Evolutionary conservation across 352 stramenopile genomes (phyloP).

Genomic region (Pythium phragmitis): DNA sequence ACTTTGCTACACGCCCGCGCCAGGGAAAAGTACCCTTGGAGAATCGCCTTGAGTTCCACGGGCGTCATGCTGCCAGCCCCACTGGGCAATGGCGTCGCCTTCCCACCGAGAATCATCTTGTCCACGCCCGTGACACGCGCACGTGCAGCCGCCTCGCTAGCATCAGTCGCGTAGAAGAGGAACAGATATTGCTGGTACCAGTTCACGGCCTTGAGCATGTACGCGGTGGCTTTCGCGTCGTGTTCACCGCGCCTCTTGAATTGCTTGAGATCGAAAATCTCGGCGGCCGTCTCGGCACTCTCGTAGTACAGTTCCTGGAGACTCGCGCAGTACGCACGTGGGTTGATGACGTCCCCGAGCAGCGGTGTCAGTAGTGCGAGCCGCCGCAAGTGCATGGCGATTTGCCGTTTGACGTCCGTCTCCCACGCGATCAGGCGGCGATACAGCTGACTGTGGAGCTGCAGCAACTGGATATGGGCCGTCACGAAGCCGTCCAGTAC

Average conservation of each 20-base stretch:
- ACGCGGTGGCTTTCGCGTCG: conserved; percentile 44
- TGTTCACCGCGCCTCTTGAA: conserved; percentile 31
- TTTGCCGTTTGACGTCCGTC: conserved; percentile 46
- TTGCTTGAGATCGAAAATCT: conserved; percentile 67
- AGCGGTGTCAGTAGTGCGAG: conserved; percentile 47
- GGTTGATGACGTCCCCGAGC: conserved; percentile 48
- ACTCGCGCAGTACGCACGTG: conserved; percentile 46
- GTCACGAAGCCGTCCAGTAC: conserved; percentile 73
- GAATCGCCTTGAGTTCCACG: conserved; percentile 41
- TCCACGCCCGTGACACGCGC: conserved; percentile 27
- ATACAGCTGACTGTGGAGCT: conserved; percentile 61
- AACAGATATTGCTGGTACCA: conserved; percentile 73
- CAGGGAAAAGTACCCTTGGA: conserved; percentile 62
- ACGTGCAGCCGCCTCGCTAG: neutral
- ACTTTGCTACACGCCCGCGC: conserved; percentile 65
- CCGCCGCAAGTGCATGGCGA: conserved; percentile 65
- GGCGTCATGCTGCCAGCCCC: conserved; percentile 26
- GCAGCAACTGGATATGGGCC: conserved; percentile 52
- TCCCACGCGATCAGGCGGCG: conserved; percentile 57
- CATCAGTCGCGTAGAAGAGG: conserved; percentile 48
- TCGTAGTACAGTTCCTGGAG: conserved; percentile 74
- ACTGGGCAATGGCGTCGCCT: conserved; percentile 28
- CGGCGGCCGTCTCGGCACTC: conserved; percentile 51
- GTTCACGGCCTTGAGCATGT: conserved; percentile 60
- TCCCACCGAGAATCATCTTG: conserved; percentile 37